Evolutionary conservation across 352 stramenopile genomes (phyloP), one percentile per base, ranked within the genome.

Genomic region (Phytopythium montanum): DNA sequence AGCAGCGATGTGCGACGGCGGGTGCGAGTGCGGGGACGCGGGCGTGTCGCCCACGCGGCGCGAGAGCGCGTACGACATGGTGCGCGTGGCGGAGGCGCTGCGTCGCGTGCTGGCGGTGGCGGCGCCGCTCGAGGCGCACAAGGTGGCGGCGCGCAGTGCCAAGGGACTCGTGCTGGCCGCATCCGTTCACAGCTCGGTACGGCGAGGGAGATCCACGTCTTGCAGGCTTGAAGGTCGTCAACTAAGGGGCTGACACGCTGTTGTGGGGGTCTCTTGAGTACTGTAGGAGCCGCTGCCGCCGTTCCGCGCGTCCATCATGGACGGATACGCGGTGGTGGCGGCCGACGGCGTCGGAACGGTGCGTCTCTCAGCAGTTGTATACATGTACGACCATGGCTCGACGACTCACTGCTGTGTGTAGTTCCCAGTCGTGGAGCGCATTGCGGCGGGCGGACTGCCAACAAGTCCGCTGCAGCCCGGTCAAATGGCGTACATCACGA

Each of bases 281-380:
- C 92, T 81, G 56, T 56, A 89, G 75, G 88, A 95, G 46, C 85
- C 93, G n/a, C 75, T 99, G 60, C 97, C 97, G 6, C 80, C 91
- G 6, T 98, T 98, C 65, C 90, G 89, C n/a, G 94, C 96, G 29
- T 98, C 92, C 44, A 98, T 99, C 51, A 99, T 99, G 95, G 97
- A 99, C 75, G 97, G 97, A 31, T 99, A 99, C 72, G 96, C 95
- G 8, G 88, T 99, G 0, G 69, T 96, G 2, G 82, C 88, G n/a
- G 76, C 81, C 9, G 85, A 96, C 39, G 86, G 86, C 56, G 70
- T 81, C 23, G 89, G 88, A 33, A 75, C 76, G 53, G 82, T 90
- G 63, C 25, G 63, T 51, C 29, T 41, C 1, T 33, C 21, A 19
- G 5, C 5, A 18, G 16, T 25, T 33, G 14, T 10, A 14, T 18